Conservation (phyloP, 495 filamentous ascomycete species). For the Hamigera avellanea region DNA sequence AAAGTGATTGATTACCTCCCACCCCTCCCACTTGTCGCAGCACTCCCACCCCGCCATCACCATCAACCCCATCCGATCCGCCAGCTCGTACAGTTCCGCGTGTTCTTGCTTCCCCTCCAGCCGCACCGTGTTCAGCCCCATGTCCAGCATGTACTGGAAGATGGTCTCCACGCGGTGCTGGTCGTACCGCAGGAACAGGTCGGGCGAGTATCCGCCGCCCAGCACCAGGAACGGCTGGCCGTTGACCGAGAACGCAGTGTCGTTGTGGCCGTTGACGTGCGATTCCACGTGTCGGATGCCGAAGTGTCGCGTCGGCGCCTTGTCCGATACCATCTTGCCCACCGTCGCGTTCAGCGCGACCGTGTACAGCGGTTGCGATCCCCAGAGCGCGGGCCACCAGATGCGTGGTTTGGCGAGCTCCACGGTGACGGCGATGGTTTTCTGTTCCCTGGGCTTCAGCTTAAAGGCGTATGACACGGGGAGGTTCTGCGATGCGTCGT, state of each 20-base stretch:
- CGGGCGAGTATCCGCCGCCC: constrained; percentile 47
- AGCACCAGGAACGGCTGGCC: constrained; percentile 45
- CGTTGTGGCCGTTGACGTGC: constrained; percentile 38
- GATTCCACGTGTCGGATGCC: constrained; percentile 46
- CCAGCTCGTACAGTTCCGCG: constrained; percentile 43
- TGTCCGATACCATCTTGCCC: constrained; percentile 32
- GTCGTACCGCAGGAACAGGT: constrained; percentile 51
- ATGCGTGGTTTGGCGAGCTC: constrained; percentile 44
- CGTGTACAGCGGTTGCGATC: constrained; percentile 60
- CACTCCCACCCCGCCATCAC: constrained; percentile 56
- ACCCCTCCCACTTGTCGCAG: constrained; percentile 59
- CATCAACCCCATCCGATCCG: constrained; percentile 50
- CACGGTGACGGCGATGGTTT: constrained; percentile 24
- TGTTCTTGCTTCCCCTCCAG: constrained; percentile 59
- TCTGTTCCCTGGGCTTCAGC: constrained; percentile 24
- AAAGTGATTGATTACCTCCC: constrained; percentile 22
- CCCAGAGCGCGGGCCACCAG: constrained; percentile 74
- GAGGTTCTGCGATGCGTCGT: constrained; percentile 7
- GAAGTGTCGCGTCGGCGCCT: constrained; percentile 22
- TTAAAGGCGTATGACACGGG: constrained; percentile 19
- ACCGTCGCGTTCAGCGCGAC: constrained; percentile 27
- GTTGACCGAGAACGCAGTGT: constrained; percentile 46
- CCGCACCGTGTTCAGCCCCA: constrained; percentile 51
- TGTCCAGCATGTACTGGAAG: constrained; percentile 39
- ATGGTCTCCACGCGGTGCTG: constrained; percentile 27